Evolutionary conservation across 2,329 filamentous ascomycete species (phyloP), one percentile per base, ranked within the genome.

Genomic region (Phaeosphaeriaceae sp.): DNA sequence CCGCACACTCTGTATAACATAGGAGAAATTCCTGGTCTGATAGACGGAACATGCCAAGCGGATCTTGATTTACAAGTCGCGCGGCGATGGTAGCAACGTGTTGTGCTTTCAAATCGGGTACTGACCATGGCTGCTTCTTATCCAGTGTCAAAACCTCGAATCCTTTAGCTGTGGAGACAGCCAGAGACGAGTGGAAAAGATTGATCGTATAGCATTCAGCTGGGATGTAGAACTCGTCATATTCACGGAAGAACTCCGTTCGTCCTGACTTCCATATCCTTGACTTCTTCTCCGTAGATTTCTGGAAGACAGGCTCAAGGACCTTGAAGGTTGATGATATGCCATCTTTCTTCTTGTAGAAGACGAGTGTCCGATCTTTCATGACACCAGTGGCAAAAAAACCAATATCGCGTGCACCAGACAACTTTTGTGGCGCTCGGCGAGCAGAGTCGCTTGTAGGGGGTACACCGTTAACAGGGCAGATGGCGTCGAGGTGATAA

Each of bases 211-310:
- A 96, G 73, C 92, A 97, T 70, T 99, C 95, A 2, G 90, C 88
- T 0, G 94, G 94, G 61, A 99, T 92, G 76, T 97, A 99, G 75
- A 99, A 99, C 62, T 97, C 94, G 76, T 99, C 94, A 71, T 92
- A 99, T 69, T 99, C 94, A 55, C 94, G 88, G 85, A 97, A 99
- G 64, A 93, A 93, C 64, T 99, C 94, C 0, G 93, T 97, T 51
- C 84, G 86, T 16, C 91, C 91, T 8, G 83, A 83, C 15, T 86
- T 79, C 68, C 84, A 86, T 56, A 87, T 79, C 7, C 90, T 86
- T 4, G 86, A 83, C 64, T 87, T 90, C 78, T 89, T 93, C 67
- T 96, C 90, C 0, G 89, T 87, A 1, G 92, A 89, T 70, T 96
- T 97, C 61, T 97, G 92, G 67, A 94, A 89, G 20, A 99, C 91